phyloP scores from a whole-genome alignment of 345 rosid species.

The Triadica sebifera region DNA sequence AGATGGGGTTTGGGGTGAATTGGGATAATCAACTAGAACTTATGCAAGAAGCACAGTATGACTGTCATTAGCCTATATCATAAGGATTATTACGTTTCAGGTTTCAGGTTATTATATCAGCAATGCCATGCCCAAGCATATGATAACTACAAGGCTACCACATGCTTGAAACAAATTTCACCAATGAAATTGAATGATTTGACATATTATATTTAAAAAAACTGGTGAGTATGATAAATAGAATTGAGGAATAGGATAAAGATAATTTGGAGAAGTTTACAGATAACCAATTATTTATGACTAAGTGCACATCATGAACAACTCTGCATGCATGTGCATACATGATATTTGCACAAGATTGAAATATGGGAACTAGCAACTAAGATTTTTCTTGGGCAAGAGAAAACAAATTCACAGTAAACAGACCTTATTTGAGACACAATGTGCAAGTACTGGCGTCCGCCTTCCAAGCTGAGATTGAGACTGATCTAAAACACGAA shows the following conservation, averaged over 20 bases:
- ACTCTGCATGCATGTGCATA: background rate
- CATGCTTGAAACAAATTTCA: background rate
- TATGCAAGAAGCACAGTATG: background rate
- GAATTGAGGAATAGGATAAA: background rate
- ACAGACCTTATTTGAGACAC: constrained; percentile 51
- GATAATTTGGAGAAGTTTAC: background rate
- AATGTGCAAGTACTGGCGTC: constrained; percentile 54
- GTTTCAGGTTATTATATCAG: background rate
- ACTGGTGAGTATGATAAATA: background rate
- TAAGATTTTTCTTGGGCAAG: background rate
- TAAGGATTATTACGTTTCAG: background rate
- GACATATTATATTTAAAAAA: background rate
- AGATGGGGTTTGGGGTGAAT: background rate
- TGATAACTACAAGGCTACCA: background rate
- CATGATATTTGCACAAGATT: background rate
- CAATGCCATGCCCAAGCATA: background rate
- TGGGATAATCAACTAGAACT: background rate
- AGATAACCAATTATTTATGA: no score
- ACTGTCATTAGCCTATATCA: background rate
- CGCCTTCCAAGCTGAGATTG: constrained; percentile 81
- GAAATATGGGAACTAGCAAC: no score
- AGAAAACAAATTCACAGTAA: background rate
- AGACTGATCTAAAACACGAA: constrained; percentile 80
- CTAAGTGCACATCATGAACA: no score
- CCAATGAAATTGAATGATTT: background rate